Conservation (phyloP, 2,329 filamentous ascomycete species). For the Penicillium sp. region DNA sequence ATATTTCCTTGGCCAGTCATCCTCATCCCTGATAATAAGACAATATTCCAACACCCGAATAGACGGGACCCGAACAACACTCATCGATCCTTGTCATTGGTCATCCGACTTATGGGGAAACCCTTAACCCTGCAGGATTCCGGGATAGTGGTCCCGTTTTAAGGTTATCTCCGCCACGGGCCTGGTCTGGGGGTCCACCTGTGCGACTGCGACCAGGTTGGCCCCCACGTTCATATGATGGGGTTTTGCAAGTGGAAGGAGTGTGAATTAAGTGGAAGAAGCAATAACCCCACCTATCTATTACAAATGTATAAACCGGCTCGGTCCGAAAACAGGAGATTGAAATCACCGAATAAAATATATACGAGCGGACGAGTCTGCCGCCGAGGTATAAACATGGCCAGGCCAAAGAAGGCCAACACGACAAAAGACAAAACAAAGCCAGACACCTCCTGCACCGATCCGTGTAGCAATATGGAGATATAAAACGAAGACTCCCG, state of each 20-base stretch:
- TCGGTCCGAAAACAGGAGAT: neutral
- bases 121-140: neutral
- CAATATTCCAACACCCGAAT: neutral
- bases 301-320: neutral
- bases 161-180: conserved; percentile 10
- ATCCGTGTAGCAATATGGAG: conserved; percentile 39
- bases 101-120: conserved; percentile 2
- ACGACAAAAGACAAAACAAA: conserved; percentile 5
- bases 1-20: neutral
- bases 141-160: conserved; percentile 5
- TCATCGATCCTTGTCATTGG: conserved; percentile 3
- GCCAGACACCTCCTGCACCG: conserved; percentile 32
- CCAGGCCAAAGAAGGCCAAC: conserved; percentile 19
- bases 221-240: neutral
- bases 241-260: neutral
- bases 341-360: conserved; percentile 22
- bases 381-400: conserved; percentile 30
- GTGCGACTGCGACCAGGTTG: neutral
- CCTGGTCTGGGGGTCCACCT: conserved; percentile 1
- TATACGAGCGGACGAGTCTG: conserved; percentile 24
- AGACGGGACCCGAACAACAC: neutral
- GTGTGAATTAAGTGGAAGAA: neutral
- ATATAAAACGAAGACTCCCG: conserved; percentile 20
- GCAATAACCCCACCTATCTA: neutral
- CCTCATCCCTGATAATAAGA: neutral